phyloP scores from a whole-genome alignment of 352 stramenopile genomes.

The Blastocystis sp. region DNA sequence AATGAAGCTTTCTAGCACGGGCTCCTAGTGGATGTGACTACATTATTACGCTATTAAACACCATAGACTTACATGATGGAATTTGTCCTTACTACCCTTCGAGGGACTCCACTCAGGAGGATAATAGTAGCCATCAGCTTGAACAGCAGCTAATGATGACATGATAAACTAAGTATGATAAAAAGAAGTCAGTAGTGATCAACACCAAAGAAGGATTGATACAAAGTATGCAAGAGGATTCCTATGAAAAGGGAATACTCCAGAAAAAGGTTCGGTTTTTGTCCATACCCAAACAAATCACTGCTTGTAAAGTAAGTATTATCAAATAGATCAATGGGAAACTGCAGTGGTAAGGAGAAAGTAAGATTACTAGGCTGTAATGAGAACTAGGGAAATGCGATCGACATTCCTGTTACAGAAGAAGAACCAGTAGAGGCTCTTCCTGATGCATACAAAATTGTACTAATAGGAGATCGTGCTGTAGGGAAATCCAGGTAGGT shows the following conservation, averaged over 20 bases:
- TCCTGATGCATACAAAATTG: slow-evolving; percentile 56
- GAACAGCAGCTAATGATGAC: slow-evolving; percentile 87
- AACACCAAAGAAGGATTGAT: no score
- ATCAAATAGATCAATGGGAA: slow-evolving; percentile 18
- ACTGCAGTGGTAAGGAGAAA: slow-evolving; percentile 59
- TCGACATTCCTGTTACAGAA: slow-evolving; percentile 25
- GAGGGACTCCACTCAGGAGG: slow-evolving; percentile 81
- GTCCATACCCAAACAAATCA: not conserved
- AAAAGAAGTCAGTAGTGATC: not conserved
- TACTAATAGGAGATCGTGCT: slow-evolving; percentile 58
- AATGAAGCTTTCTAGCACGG: slow-evolving; percentile 78
- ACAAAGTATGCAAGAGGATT: no score
- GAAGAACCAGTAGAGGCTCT: not conserved
- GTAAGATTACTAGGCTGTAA: not conserved
- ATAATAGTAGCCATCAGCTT: slow-evolving; percentile 94
- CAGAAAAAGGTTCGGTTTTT: not conserved
- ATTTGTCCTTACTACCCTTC: slow-evolving; percentile 77
- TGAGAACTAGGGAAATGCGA: not conserved
- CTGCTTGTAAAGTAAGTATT: not conserved
- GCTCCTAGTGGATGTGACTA: slow-evolving; percentile 71
- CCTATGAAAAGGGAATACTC: not conserved
- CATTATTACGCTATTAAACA: slow-evolving; percentile 68
- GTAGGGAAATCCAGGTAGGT: slow-evolving; percentile 50
- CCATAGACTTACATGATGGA: slow-evolving; percentile 69
- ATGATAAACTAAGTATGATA: slow-evolving; percentile 70